Conservation (phyloP, 2,329 filamentous ascomycete species). For the Pseudogymnoascus sp. region DNA sequence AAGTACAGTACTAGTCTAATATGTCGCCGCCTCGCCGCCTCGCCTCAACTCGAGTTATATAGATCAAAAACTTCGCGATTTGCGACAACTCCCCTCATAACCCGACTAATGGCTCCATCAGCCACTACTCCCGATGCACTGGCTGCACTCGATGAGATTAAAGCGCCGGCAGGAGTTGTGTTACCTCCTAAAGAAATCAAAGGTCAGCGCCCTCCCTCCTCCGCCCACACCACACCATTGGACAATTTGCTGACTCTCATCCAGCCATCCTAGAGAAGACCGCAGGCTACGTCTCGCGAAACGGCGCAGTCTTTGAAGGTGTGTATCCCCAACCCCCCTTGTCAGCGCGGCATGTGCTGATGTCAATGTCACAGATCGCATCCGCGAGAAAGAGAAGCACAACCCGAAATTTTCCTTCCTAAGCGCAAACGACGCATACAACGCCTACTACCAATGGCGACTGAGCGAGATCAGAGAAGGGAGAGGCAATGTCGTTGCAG, state of each 20-base stretch:
- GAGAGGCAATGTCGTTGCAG: constrained; percentile 67
- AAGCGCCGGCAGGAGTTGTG: constrained; percentile 74
- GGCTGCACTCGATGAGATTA: constrained; percentile 54
- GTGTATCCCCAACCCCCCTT: constrained; percentile 30
- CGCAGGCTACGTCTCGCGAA: constrained; percentile 75
- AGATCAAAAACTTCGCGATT: constrained; percentile 1
- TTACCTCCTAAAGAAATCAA: constrained; percentile 78
- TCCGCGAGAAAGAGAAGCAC: constrained; percentile 72
- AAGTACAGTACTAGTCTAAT: constrained; percentile 1
- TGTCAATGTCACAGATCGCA: constrained; percentile 49
- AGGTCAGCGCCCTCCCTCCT: constrained; percentile 31
- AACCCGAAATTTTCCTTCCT: constrained; percentile 93
- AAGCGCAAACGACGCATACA: constrained; percentile 69
- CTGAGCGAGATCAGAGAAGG: constrained; percentile 78
- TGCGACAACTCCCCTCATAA: neutral
- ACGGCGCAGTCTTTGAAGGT: constrained; percentile 54
- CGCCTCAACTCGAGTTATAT: constrained; percentile 3
- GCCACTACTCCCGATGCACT: constrained; percentile 42
- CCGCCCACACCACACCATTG: constrained; percentile 26
- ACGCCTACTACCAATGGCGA: constrained; percentile 84
- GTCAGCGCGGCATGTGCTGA: neutral
- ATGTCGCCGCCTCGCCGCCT: constrained; percentile 2
- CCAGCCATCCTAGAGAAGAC: constrained; percentile 78
- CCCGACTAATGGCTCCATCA: constrained; percentile 25
- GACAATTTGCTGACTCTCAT: constrained; percentile 18